Evolutionary conservation across 2,329 filamentous ascomycete genomes (phyloP), one percentile per base, ranked within the genome.

Genomic region (Balansia obtecta): DNA sequence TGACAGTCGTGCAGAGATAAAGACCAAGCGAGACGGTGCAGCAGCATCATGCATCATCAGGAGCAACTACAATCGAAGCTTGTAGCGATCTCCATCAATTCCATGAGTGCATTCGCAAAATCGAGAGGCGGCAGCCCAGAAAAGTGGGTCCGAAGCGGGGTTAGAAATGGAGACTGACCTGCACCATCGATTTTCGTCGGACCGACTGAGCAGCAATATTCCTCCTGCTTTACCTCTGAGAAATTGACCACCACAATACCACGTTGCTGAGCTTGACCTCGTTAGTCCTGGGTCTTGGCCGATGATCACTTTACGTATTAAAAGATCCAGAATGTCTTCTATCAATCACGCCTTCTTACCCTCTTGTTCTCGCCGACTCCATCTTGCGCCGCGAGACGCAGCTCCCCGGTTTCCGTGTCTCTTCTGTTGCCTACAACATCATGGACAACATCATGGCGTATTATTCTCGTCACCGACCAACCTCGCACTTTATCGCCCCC

Each of bases 401-500:
- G 4, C 18, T 46, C 12, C n/a, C 39, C 4, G 32, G 30, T 15
- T 15, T 43, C 9, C 13, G 22, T n/a, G 20, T 16, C 27, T 27
- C 1, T 27, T 6, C 27, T 27, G 4, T 8, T 27, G 20, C 20
- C 20, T 22, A 22, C 20, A 22, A 27, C 27, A 27, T 18, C 16
- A 22, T 22, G 20, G 16, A 42, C 11, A 38, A 38, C 38, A 18
- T 12, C 39, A 46, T 52, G 43, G 33, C 52, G 12, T 56, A 51
- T 45, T 42, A 51, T 45, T 42, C 51, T 18, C 51, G 52, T 11
- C 51, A 53, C 40, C 44, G 54, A 11, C 54, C 54, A 9, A 41
- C 33, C 9, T 56, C 51, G 13, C 68, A 71, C 50, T 61, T 71
- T 10, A 61, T 69, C 9, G 67, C 68, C 5, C 62, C 63, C 0